Conservation (phyloP, 176 grass and related monocot species). For the Oryza meridionalis region DNA sequence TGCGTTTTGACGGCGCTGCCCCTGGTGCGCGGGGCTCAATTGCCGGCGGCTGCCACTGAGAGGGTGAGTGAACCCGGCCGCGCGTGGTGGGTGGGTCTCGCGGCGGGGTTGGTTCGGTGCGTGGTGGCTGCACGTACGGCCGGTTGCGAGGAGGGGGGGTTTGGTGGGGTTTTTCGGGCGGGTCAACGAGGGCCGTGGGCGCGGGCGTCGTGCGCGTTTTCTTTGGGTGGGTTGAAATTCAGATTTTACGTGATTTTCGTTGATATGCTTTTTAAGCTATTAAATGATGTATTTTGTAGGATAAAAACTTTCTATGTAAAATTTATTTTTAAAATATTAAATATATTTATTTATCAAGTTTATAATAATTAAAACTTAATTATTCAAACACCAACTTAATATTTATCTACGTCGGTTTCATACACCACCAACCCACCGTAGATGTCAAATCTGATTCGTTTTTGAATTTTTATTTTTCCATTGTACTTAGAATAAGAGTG, state of each 20-base stretch:
- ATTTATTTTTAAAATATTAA: too few species aligned
- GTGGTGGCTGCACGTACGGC: background rate
- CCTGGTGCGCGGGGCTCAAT: background rate
- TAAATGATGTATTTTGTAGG: too few species aligned
- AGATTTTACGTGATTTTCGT: too few species aligned
- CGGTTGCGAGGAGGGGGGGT: background rate
- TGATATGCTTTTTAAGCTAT: too few species aligned
- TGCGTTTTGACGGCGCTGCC: conserved; percentile 14
- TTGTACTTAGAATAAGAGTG: background rate
- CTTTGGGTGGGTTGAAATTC: background rate
- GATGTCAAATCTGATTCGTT: background rate
- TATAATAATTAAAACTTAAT: too few species aligned
- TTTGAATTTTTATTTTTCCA: too few species aligned
- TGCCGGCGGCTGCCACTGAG: background rate
- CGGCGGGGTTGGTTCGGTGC: conserved; percentile 2
- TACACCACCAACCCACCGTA: too few species aligned
- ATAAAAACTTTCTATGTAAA: too few species aligned
- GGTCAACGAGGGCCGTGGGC: conserved; percentile 30
- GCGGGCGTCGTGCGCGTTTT: background rate
- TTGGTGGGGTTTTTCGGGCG: conserved; percentile 3
- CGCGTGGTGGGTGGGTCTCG: conserved; percentile 15
- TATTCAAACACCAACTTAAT: too few species aligned
- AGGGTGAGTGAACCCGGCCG: background rate
- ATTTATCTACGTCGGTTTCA: too few species aligned
- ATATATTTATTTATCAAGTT: too few species aligned